phyloP scores from a whole-genome alignment of 1,139 yeast genomes.

The Meyerozyma carpophila region DNA sequence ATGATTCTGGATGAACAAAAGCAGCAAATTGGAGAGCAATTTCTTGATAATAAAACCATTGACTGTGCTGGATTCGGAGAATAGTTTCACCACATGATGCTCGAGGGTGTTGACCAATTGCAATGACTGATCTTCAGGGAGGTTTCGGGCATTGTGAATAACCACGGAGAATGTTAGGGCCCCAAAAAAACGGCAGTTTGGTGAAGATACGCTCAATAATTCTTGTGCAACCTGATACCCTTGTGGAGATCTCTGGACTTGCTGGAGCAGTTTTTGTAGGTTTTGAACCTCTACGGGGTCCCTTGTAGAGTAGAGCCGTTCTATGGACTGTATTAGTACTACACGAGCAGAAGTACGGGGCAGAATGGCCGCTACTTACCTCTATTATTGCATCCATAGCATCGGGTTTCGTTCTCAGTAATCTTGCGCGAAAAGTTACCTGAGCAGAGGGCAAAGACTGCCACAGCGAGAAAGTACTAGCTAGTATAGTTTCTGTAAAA shows the following conservation, averaged over 20 bases:
- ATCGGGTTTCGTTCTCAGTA: background rate
- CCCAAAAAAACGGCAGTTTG: conserved; percentile 63
- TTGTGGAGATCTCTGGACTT: conserved; percentile 46
- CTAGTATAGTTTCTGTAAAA: background rate
- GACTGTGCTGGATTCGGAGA: background rate
- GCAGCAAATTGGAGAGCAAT: conserved; percentile 47
- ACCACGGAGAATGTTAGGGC: conserved; percentile 64
- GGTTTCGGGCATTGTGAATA: conserved; percentile 30
- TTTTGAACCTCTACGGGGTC: conserved; percentile 38
- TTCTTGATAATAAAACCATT: conserved; percentile 27
- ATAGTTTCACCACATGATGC: background rate
- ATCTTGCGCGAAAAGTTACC: background rate
- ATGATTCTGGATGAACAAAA: conserved; percentile 38
- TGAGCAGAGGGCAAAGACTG: too few relatives aligned
- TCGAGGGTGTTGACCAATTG: background rate
- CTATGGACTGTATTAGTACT: conserved; percentile 24
- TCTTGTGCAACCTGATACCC: conserved; percentile 49
- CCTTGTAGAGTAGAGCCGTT: conserved; percentile 35
- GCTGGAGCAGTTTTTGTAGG: conserved; percentile 49
- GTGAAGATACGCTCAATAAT: conserved; percentile 35
- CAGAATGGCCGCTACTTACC: background rate
- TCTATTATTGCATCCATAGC: background rate
- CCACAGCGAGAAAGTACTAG: too few relatives aligned
- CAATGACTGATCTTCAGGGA: background rate
- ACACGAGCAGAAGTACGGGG: background rate